phyloP scores from a whole-genome alignment of 179 eudicot species.

The Spinacia oleracea region DNA sequence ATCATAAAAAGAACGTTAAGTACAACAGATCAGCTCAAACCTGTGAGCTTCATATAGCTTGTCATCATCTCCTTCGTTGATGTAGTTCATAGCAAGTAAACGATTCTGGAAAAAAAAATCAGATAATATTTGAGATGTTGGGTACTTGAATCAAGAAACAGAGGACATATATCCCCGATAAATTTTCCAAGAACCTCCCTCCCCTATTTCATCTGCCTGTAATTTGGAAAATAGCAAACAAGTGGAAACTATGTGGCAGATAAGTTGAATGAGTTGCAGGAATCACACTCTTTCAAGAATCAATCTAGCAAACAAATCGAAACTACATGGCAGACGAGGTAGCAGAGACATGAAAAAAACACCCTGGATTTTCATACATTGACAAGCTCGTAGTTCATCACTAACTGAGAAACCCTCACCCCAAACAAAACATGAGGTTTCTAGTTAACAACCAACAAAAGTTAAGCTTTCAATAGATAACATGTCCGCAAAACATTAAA shows the following conservation, averaged over 20 bases:
- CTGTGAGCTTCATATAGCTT: constrained; percentile 95
- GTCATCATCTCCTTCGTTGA: constrained; percentile 89
- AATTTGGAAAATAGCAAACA: no score
- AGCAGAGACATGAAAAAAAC: constrained; percentile 7
- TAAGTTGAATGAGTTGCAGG: not conserved
- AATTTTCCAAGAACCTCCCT: not conserved
- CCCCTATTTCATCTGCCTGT: no score
- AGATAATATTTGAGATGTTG: constrained; percentile 4
- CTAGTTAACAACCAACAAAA: no score
- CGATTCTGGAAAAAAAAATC: constrained; percentile 78
- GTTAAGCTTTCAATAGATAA: no score
- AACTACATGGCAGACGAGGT: not conserved
- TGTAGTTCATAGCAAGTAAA: constrained; percentile 97
- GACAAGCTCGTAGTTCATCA: not conserved
- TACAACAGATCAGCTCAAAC: constrained; percentile 37
- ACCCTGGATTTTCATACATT: not conserved
- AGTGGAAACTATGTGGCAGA: no score
- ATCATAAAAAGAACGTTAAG: constrained; percentile 1
- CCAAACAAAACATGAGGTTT: no score
- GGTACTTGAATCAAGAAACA: not conserved
- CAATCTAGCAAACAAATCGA: not conserved
- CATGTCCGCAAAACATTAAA: not conserved
- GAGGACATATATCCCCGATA: not conserved
- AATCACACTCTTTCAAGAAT: not conserved
- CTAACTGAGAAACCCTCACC: not conserved